These are phyloP conservation scores for Starmerella bombicola DNA, from an alignment of 805 yeast genomes.

Conservation along the genomic window DNA sequence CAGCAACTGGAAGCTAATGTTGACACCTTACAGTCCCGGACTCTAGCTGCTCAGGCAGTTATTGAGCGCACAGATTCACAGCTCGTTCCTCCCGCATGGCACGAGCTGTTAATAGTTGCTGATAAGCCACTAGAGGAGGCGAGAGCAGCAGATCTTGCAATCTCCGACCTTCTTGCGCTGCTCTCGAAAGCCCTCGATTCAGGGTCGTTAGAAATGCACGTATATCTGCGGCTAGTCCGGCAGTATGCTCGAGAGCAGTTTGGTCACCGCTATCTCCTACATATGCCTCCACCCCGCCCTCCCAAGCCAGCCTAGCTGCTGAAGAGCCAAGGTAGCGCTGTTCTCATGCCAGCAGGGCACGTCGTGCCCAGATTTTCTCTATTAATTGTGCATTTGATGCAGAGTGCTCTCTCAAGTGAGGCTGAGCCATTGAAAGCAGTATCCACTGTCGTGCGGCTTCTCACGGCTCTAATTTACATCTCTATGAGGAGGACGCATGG, in stretches of 20 bases:
- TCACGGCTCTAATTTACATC: too few species aligned
- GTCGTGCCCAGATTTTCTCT: too few species aligned
- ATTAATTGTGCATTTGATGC: too few species aligned
- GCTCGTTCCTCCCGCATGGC: constrained; percentile 12
- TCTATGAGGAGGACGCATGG: too few species aligned
- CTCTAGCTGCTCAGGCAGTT: constrained; percentile 25
- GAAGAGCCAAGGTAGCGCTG: too few species aligned
- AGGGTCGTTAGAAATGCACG: constrained; percentile 35
- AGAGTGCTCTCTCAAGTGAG: too few species aligned
- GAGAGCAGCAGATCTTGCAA: constrained; percentile 37
- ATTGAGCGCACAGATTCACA: constrained; percentile 25
- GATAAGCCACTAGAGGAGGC: constrained; percentile 29
- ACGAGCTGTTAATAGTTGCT: constrained; percentile 26
- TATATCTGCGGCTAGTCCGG: constrained; percentile 39
- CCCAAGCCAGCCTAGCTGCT: background rate
- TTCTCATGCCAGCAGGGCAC: too few species aligned
- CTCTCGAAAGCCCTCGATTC: constrained; percentile 44
- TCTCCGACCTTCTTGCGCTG: constrained; percentile 52
- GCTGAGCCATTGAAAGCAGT: too few species aligned
- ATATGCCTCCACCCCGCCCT: constrained; percentile 29
- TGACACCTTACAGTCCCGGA: constrained; percentile 22
- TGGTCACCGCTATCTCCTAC: constrained; percentile 26
- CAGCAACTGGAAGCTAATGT: constrained; percentile 3
- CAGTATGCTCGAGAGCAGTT: constrained; percentile 55
- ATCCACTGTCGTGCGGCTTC: too few species aligned